A percentile compares a stretch with the other conserved stretches of the same genome.
Conservation (phyloP, 169 alveolate genomes). For the Theileria parva region DNA sequence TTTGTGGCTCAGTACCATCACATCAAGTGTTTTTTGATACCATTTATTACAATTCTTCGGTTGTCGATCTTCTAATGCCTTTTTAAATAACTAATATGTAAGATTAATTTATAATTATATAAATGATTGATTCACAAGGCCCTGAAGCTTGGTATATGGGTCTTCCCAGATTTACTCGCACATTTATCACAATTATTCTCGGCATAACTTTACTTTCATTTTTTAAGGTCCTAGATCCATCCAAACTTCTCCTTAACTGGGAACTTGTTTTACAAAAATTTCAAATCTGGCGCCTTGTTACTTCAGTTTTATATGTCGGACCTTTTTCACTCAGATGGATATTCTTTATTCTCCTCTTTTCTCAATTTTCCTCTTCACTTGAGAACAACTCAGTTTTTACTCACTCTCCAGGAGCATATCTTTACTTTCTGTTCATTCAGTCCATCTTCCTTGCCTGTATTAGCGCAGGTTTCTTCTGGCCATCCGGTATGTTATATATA, state of each 20-base stretch:
- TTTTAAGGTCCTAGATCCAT: conserved; percentile 72
- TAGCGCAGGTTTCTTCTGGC: conserved; percentile 78
- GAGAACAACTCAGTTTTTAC: conserved; percentile 78
- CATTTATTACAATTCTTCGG: neutral
- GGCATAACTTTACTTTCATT: conserved; percentile 74
- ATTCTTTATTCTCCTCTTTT: conserved; percentile 77
- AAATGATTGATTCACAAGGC: conserved; percentile 65
- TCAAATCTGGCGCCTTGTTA: conserved; percentile 82
- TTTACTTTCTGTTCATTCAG: conserved; percentile 79
- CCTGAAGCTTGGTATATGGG: conserved; percentile 84
- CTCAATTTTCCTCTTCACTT: conserved; percentile 77
- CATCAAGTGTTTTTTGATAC: neutral
- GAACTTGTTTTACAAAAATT: conserved; percentile 64
- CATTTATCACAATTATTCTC: conserved; percentile 76
- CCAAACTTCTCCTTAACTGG: conserved; percentile 81
- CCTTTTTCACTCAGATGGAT: conserved; percentile 85
- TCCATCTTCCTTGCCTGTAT: conserved; percentile 69
- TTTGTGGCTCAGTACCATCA: neutral
- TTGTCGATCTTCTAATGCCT: neutral
- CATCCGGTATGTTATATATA: conserved; percentile 66
- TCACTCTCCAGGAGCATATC: conserved; percentile 73
- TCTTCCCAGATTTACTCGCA: conserved; percentile 82
- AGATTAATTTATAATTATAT: neutral
- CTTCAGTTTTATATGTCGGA: conserved; percentile 82
- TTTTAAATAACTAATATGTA: no score